A percentile compares a stretch with the other conserved stretches of the same genome.
These are phyloP conservation scores for Metrosideros polymorpha DNA, from an alignment of 441 rosid species.

Conservation along the genomic window DNA sequence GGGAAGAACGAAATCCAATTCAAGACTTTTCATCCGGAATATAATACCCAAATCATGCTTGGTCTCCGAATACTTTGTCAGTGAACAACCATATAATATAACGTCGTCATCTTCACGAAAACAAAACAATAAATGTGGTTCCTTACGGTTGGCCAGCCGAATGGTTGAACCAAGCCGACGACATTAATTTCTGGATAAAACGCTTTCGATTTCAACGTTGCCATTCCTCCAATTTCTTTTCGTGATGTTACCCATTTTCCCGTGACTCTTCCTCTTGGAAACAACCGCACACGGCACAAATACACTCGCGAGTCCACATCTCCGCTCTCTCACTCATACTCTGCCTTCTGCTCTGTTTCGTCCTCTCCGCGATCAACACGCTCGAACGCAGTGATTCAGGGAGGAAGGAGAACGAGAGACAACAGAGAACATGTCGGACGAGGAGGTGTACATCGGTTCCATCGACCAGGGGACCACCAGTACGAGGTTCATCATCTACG, in stretches of 20 bases:
- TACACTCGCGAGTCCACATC: background rate
- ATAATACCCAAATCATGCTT: background rate
- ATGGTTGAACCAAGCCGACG: too few relatives aligned
- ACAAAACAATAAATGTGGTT: background rate
- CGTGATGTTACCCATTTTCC: background rate
- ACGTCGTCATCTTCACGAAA: background rate
- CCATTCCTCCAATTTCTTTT: background rate
- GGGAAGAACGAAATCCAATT: background rate
- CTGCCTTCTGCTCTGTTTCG: background rate
- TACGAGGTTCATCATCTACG: conserved; percentile 81
- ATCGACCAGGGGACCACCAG: conserved; percentile 96
- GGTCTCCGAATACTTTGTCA: background rate
- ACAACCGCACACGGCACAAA: background rate
- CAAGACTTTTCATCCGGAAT: background rate
- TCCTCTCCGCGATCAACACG: background rate
- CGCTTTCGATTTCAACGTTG: background rate
- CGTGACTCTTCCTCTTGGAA: background rate
- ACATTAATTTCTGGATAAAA: background rate
- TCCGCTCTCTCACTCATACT: background rate
- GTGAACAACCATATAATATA: background rate
- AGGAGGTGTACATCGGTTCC: conserved; percentile 41
- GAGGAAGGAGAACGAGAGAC: background rate
- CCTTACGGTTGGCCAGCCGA: background rate
- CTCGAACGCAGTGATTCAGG: background rate
- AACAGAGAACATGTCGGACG: background rate